Base-by-base conservation (phyloP, 1,139 yeast genomes). In the Blastobotrys malaysiensis region DNA sequence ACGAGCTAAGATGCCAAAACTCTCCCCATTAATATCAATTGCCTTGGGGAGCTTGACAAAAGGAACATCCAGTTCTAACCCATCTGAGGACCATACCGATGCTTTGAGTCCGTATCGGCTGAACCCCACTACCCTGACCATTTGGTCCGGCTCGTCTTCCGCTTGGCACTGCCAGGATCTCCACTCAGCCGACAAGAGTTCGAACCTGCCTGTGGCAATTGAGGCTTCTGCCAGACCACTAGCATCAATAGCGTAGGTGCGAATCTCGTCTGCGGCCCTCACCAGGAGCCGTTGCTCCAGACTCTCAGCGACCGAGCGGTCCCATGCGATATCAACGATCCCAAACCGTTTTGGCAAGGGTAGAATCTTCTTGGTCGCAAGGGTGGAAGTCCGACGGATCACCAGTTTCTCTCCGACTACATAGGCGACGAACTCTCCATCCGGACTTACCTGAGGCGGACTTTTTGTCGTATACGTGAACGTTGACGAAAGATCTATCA, bases 281-380 rank as follows among this genome's bases (percentile, higher is more conserved):
- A 62, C 54, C 0, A 65, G 66, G 43, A 64, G 55, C 9, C 66
- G 49, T 43, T 63, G 61, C 36, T 63, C 65, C 1, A 51, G 43
- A 39, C 52, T 48, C n/a, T 54, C 55, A 2, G 52, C 27, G 9
- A 52, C 36, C 36, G 54, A 48, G 5, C 51, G 31, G 47, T 63
- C 66, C 66, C 66, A 63, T 21, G 51, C 45, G 11, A 63, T 45
- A 20, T 45, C 36, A 13, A 48, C 11, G 3, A 57, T 55, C 20
- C 61, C 63, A 44, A 59, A 60, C 20, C 51, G 59, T 1, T 48
- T 24, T 14, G 58, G 58, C 31, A 63, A 54, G 16, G 56, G 51
- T 9, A 61, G 43, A 18, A 62, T 51, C 16, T 58, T 48, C 50
- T 61, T 63, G 18, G 63, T 52, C 5, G 64, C 65, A 27, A 63